Conservation (phyloP, 177 flowering plant genomes). For the Vitis hybrid region DNA sequence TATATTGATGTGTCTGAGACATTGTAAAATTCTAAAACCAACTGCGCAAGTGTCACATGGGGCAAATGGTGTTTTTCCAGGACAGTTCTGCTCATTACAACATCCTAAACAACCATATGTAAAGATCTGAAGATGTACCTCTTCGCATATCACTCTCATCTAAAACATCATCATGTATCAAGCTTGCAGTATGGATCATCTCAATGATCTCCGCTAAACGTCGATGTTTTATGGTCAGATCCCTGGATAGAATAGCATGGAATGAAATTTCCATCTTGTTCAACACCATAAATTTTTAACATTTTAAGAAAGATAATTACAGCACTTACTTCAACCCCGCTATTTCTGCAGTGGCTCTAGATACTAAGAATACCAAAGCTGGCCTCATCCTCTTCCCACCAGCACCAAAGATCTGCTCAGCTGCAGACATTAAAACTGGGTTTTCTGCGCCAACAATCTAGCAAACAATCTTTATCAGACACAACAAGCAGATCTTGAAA, state of each 20-base stretch:
- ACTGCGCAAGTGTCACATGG: no score
- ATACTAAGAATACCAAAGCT: constrained; percentile 85
- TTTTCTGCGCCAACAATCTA: constrained; percentile 98
- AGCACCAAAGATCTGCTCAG: constrained; percentile 95
- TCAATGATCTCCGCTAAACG: constrained; percentile 96
- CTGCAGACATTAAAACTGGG: constrained; percentile 90
- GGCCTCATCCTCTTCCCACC: constrained; percentile 99
- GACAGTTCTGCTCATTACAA: neutral
- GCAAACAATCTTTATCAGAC: constrained; percentile 29
- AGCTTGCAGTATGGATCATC: constrained; percentile 97
- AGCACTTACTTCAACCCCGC: constrained; percentile 64
- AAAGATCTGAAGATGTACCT: constrained; percentile 43
- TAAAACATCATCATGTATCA: constrained; percentile 93
- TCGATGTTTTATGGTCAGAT: constrained; percentile 82
- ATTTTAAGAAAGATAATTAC: neutral
- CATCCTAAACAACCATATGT: neutral
- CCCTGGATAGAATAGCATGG: constrained; percentile 46
- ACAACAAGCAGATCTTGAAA: neutral
- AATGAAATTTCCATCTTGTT: constrained; percentile 5
- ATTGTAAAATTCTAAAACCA: no score
- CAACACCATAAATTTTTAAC: neutral
- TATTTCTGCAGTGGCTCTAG: constrained; percentile 81
- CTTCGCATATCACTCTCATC: constrained; percentile 90
- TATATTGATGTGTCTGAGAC: no score
- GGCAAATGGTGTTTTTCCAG: no score